These are phyloP conservation scores for Sporobolomyces phaffii DNA, from an alignment of 768 basidiomycete genomes.

Conservation along the genomic window DNA sequence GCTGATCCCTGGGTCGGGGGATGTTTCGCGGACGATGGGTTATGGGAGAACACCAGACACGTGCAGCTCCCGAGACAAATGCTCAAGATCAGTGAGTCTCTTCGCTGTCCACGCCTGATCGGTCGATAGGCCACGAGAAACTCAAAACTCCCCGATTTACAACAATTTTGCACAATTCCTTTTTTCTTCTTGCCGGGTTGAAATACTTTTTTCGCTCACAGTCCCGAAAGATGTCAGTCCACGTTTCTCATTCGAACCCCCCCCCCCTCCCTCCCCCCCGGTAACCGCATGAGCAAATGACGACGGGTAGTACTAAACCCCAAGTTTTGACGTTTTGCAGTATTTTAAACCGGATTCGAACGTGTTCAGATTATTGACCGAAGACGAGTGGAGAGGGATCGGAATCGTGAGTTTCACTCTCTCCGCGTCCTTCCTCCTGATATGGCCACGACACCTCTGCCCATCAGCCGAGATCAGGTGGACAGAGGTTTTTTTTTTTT, in stretches of 20 bases:
- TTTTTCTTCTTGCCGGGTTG: neutral
- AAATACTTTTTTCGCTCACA: neutral
- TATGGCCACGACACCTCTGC: too few relatives aligned
- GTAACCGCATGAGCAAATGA: too few relatives aligned
- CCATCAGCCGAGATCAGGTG: too few relatives aligned
- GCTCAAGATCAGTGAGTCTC: constrained; percentile 60
- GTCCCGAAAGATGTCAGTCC: constrained; percentile 58
- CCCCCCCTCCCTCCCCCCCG: too few relatives aligned
- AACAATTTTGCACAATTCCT: neutral
- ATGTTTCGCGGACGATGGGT: too few relatives aligned
- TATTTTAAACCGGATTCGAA: constrained; percentile 57
- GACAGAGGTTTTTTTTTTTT: too few relatives aligned
- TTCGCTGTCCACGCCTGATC: neutral
- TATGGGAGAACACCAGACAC: constrained; percentile 66
- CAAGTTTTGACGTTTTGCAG: constrained; percentile 54
- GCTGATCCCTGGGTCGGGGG: neutral
- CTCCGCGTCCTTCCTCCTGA: too few relatives aligned
- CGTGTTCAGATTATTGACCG: constrained; percentile 70
- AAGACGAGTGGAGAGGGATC: constrained; percentile 90
- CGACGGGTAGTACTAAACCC: neutral
- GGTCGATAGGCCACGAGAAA: neutral
- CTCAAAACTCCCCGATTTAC: neutral
- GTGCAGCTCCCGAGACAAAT: constrained; percentile 94
- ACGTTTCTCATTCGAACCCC: neutral
- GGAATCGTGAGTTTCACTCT: constrained; percentile 56